A percentile compares a stretch with the other conserved stretches of the same genome.
Evolutionary conservation across 1,139 yeast genomes (phyloP).

Genomic region (Pichia sp.): DNA sequence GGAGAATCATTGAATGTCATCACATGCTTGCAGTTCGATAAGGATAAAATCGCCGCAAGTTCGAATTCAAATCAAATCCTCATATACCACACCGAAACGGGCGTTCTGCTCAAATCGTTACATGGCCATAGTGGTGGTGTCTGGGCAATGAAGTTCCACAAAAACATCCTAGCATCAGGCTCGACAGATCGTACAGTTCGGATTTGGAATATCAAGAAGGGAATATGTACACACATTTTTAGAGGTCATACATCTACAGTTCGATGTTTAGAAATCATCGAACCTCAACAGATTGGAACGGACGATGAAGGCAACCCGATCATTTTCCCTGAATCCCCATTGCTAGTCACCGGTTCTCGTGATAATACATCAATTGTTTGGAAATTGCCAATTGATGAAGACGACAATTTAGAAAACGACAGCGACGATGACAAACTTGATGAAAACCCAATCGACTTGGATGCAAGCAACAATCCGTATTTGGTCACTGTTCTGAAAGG

Average conservation of each 20-base stretch:
- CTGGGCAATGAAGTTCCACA: conserved; percentile 92
- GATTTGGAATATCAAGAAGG: conserved; percentile 81
- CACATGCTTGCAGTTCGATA: conserved; percentile 93
- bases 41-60: conserved; percentile 87
- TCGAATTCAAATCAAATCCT: conserved; percentile 85
- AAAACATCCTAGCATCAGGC: conserved; percentile 84
- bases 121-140: conserved; percentile 97
- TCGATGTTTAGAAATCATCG: conserved; percentile 81
- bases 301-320: conserved; percentile 64
- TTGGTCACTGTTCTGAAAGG: conserved; percentile 78
- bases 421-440: not conserved
- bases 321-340: conserved; percentile 59
- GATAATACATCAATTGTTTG: conserved; percentile 89
- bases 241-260: conserved; percentile 93
- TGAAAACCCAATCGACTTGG: conserved; percentile 30
- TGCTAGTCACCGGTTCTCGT: conserved; percentile 86
- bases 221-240: conserved; percentile 80
- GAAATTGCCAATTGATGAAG: conserved; percentile 68
- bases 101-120: conserved; percentile 63
- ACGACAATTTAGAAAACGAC: conserved; percentile 33
- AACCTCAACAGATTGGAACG: conserved; percentile 59
- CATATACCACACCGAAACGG: conserved; percentile 76
- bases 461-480: conserved; percentile 57
- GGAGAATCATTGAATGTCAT: conserved; percentile 85
- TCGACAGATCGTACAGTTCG: conserved; percentile 91